Evolutionary conservation across 106 monocot species (phyloP).

Genomic region (Triglochin maritima): DNA sequence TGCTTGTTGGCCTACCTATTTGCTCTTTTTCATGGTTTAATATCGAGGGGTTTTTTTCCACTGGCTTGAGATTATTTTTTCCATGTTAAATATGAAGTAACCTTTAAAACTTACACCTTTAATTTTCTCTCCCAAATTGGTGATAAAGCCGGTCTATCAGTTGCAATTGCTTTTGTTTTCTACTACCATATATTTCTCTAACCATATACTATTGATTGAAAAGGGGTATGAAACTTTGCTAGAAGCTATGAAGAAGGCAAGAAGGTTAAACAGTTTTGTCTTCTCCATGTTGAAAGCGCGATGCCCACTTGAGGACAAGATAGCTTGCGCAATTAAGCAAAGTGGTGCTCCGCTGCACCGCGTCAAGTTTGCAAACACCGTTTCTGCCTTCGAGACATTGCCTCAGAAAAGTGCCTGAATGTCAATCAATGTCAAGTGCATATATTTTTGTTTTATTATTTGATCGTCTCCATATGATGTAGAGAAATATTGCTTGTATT

Average conservation of each 20-base stretch:
- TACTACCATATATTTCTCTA: too few relatives aligned
- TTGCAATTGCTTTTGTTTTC: too few relatives aligned
- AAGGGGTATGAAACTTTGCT: conserved; percentile 73
- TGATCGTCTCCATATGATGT: too few relatives aligned
- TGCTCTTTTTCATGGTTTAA: too few relatives aligned
- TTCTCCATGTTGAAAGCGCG: conserved; percentile 87
- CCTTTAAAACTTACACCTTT: too few relatives aligned
- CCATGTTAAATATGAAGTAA: too few relatives aligned
- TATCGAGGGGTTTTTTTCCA: too few relatives aligned
- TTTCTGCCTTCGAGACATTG: conserved; percentile 89
- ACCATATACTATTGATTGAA: not conserved
- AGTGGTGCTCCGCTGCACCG: conserved; percentile 78
- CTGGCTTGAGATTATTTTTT: too few relatives aligned
- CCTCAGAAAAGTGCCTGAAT: conserved; percentile 53
- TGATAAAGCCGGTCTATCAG: too few relatives aligned
- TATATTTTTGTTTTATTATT: not conserved
- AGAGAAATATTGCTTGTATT: too few relatives aligned
- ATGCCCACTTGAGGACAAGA: conserved; percentile 97
- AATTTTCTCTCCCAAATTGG: too few relatives aligned
- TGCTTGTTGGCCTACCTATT: too few relatives aligned
- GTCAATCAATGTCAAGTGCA: not conserved
- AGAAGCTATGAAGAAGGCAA: conserved; percentile 89
- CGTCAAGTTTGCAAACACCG: conserved; percentile 56
- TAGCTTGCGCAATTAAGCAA: conserved; percentile 87
- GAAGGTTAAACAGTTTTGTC: conserved; percentile 85